A percentile compares a stretch with the other conserved stretches of the same genome.
Conservation (phyloP, 228 moss, liverwort and hornwort genomes). For the Sphagnum fallax region DNA sequence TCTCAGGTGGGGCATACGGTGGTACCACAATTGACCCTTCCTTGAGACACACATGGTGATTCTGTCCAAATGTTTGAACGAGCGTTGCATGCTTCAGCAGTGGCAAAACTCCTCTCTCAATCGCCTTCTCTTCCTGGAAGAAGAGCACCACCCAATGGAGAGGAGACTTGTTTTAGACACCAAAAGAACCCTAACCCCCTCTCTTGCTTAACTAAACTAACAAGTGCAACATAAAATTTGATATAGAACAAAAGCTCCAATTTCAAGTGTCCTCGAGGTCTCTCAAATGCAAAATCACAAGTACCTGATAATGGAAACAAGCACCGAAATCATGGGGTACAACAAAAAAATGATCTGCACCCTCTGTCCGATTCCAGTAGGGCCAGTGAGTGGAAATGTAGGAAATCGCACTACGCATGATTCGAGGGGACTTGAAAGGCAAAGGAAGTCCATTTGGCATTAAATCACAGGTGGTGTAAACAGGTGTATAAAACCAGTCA, state of each 20-base stretch:
- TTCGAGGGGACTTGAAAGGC: slow-evolving; percentile 85
- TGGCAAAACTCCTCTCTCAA: slow-evolving; percentile 83
- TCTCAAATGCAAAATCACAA: too few relatives aligned
- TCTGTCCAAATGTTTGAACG: slow-evolving; percentile 97
- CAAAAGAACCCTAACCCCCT: too few relatives aligned
- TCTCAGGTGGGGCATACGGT: slow-evolving; percentile 85
- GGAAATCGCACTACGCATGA: slow-evolving; percentile 87
- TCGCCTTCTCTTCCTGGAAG: slow-evolving; percentile 85
- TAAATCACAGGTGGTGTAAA: slow-evolving; percentile 93
- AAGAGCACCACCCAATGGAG: too few relatives aligned
- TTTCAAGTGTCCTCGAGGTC: too few relatives aligned
- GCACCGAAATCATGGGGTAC: slow-evolving; percentile 95
- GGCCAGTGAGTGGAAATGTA: slow-evolving; percentile 73
- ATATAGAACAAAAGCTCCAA: too few relatives aligned
- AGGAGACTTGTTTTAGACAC: too few relatives aligned
- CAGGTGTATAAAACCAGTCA: slow-evolving; percentile 94
- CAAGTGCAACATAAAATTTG: too few relatives aligned
- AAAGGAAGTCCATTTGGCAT: slow-evolving; percentile 81
- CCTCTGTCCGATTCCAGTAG: slow-evolving; percentile 93
- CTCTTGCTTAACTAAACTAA: too few relatives aligned
- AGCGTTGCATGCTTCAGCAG: slow-evolving; percentile 71
- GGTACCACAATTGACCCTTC: slow-evolving; percentile 96
- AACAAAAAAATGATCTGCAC: slow-evolving; percentile 92
- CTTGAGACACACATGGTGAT: slow-evolving; percentile 86
- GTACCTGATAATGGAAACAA: slow-evolving; percentile 96